Conservation (phyloP, 176 grass and related monocot species). For the Carex parvula region DNA sequence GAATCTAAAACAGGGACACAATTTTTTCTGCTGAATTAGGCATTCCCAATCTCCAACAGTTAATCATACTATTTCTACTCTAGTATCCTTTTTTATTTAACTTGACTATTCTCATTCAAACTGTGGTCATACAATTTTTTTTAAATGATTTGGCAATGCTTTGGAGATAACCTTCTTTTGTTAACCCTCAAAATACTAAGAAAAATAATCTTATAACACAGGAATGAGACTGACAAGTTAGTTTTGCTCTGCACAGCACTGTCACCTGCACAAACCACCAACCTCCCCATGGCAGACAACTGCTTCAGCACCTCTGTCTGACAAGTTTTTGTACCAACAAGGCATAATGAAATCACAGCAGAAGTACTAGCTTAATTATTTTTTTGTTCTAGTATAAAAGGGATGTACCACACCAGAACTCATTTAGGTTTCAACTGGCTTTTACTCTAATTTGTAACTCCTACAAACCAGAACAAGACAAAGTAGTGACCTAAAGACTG, state of each 20-base stretch:
- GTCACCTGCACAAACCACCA: conserved; percentile 79
- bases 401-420: not conserved
- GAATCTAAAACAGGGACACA: not conserved
- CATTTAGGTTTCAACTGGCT: not conserved
- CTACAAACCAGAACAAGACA: conserved; percentile 2
- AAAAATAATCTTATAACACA: conserved; percentile 2
- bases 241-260: conserved; percentile 69
- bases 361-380: not conserved
- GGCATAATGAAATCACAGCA: not conserved
- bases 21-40: not conserved
- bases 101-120: not conserved
- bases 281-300: conserved; percentile 84
- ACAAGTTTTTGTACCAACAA: not conserved
- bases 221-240: conserved; percentile 57
- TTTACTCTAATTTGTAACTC: not conserved
- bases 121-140: not conserved
- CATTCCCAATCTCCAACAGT: not conserved
- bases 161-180: not conserved
- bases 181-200: not conserved
- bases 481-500: not conserved
- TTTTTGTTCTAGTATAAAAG: not conserved
- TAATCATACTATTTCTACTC: not conserved
- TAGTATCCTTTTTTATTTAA: not conserved
- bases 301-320: conserved; percentile 93
- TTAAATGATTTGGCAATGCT: not conserved